Conservation (phyloP, 352 stramenopile genomes). For the Phytophthora vignae region DNA sequence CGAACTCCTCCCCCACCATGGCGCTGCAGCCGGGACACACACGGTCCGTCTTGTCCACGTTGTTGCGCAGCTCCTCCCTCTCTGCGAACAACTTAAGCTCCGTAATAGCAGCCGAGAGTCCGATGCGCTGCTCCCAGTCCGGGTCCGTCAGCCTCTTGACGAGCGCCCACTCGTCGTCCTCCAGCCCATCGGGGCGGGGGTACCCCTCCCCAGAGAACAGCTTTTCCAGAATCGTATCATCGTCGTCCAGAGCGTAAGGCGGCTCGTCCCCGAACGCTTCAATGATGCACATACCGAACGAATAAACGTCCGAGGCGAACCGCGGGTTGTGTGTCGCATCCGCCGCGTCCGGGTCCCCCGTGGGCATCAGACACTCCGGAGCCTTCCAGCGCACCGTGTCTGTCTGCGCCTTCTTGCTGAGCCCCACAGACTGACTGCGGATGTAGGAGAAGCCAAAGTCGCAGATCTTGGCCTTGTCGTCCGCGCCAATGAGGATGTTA, state of each 20-base stretch:
- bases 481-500: conserved; percentile 77
- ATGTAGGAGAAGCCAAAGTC: conserved; percentile 53
- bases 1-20: conserved; percentile 29
- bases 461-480: conserved; percentile 42
- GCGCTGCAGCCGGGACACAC: conserved; percentile 26
- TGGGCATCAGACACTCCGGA: conserved; percentile 42
- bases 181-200: conserved; percentile 20
- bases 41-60: conserved; percentile 24
- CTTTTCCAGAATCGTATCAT: conserved; percentile 40
- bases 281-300: conserved; percentile 51
- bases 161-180: conserved; percentile 28
- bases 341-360: neutral
- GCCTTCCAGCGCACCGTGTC: conserved; percentile 44
- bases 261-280: conserved; percentile 39
- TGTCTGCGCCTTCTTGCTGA: conserved; percentile 37
- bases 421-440: conserved; percentile 39
- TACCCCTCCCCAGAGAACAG: conserved; percentile 25
- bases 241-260: conserved; percentile 31
- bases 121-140: conserved; percentile 25
- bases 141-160: conserved; percentile 12
- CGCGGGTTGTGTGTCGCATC: conserved; percentile 31
- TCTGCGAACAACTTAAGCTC: neutral
- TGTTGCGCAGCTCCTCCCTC: conserved; percentile 16
- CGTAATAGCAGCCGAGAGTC: neutral
- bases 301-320: conserved; percentile 54